These are phyloP conservation scores for Eucalyptus lansdowneana DNA, from an alignment of 345 rosid genomes.

Conservation along the genomic window DNA sequence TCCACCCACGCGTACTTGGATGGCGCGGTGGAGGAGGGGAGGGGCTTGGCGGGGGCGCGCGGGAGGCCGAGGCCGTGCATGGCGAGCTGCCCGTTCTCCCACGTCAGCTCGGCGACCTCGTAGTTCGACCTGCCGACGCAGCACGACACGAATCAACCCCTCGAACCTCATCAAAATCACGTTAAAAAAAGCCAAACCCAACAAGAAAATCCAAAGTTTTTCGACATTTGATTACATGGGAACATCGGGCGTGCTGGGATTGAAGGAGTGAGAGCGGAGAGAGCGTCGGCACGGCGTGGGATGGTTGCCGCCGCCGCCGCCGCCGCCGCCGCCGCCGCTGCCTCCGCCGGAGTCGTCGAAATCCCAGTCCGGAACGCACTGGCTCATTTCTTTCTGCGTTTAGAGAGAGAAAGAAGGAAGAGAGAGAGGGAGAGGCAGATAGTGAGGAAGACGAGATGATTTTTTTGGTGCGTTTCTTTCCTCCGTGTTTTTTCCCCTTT, in stretches of 20 bases:
- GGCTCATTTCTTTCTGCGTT: conserved; percentile 34
- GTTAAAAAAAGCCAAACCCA: not conserved
- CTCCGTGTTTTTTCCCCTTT: not conserved
- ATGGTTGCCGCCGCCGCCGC: conserved; percentile 7
- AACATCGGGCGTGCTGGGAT: conserved; percentile 19
- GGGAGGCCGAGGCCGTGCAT: conserved; percentile 70
- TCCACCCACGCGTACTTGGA: not conserved
- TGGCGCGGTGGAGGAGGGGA: not conserved
- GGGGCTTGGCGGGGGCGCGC: conserved; percentile 18
- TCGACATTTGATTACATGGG: conserved; percentile 26
- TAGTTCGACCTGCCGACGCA: conserved; percentile 39
- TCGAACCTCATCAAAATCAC: not conserved
- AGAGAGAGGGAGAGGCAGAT: not conserved
- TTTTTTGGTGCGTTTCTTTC: not conserved
- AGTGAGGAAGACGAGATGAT: not conserved
- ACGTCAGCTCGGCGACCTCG: conserved; percentile 89
- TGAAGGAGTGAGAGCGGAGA: conserved; percentile 23
- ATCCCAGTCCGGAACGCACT: conserved; percentile 81
- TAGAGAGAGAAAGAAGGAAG: not conserved
- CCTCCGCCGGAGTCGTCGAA: conserved; percentile 23
- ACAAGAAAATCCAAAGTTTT: too few species aligned
- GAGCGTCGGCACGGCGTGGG: conserved; percentile 1
- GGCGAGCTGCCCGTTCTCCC: conserved; percentile 88
- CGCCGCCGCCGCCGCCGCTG: not conserved
- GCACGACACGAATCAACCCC: not conserved